A percentile compares a stretch with the other conserved stretches of the same genome.
Evolutionary conservation across 805 yeast genomes (phyloP).

Genomic region (Torulaspora quercuum): DNA sequence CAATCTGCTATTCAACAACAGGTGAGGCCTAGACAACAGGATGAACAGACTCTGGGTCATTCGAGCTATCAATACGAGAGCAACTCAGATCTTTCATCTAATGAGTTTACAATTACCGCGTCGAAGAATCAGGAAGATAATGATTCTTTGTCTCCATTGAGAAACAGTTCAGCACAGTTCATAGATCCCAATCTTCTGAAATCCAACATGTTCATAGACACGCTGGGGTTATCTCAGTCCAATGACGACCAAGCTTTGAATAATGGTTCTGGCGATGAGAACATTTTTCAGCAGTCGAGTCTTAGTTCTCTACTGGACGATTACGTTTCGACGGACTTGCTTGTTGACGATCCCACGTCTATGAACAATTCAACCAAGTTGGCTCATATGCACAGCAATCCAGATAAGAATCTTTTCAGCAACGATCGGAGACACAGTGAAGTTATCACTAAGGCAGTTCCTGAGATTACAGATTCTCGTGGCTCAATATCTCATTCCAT

Average conservation of each 20-base stretch:
- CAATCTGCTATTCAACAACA: slow-evolving; percentile 13
- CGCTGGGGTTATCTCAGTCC: slow-evolving; percentile 11
- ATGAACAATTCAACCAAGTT: not conserved
- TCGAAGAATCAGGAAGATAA: slow-evolving; percentile 9
- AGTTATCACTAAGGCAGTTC: slow-evolving; percentile 18
- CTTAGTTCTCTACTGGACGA: slow-evolving; percentile 19
- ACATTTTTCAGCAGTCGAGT: slow-evolving; percentile 8
- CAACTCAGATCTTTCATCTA: slow-evolving; percentile 12
- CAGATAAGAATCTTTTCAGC: slow-evolving; percentile 1
- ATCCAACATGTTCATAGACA: slow-evolving; percentile 18
- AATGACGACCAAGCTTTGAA: slow-evolving; percentile 4
- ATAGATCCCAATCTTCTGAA: slow-evolving; percentile 23
- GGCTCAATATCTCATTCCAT: slow-evolving; percentile 32
- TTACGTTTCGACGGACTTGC: slow-evolving; percentile 15
- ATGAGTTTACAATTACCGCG: not conserved
- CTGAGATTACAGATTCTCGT: slow-evolving; percentile 17
- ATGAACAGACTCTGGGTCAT: slow-evolving; percentile 2
- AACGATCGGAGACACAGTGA: slow-evolving; percentile 26
- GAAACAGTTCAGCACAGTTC: slow-evolving; percentile 11
- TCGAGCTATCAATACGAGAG: slow-evolving; percentile 4
- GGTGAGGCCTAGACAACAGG: slow-evolving; percentile 5
- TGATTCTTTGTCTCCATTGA: slow-evolving; percentile 14
- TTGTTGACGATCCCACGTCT: slow-evolving; percentile 8
- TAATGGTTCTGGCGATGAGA: slow-evolving; percentile 3
- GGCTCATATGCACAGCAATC: slow-evolving; percentile 8